A percentile compares a stretch with the other conserved stretches of the same genome.
Evolutionary conservation across 2,329 filamentous ascomycete genomes (phyloP).

Genomic region (Aaosphaeria arxii): DNA sequence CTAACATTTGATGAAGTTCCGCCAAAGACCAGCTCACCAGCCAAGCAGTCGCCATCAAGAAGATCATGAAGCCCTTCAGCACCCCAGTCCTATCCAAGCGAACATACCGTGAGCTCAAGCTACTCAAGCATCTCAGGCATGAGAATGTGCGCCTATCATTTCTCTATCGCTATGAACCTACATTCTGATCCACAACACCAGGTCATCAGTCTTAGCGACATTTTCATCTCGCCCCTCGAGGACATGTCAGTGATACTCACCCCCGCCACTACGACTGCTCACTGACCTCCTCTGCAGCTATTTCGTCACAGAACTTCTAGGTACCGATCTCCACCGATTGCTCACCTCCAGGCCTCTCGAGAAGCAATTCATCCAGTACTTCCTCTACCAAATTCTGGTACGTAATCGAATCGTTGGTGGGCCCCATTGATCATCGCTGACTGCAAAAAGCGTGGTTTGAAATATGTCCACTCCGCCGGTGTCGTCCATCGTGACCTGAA

Average conservation of each 20-base stretch:
- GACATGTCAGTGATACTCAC: conserved; percentile 72
- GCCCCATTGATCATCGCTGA: conserved; percentile 15
- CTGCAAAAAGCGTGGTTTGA: conserved; percentile 73
- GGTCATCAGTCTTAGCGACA: conserved; percentile 98
- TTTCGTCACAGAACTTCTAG: conserved; percentile 95
- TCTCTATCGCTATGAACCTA: neutral
- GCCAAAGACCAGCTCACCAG: conserved; percentile 96
- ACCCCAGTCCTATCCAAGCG: conserved; percentile 97
- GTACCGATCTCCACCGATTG: conserved; percentile 92
- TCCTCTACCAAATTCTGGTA: conserved; percentile 98
- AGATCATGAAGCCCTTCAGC: conserved; percentile 99
- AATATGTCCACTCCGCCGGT: conserved; percentile 98
- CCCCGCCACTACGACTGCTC: conserved; percentile 8
- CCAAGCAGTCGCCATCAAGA: conserved; percentile 97
- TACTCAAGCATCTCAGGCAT: conserved; percentile 93
- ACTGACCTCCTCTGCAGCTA: conserved; percentile 58
- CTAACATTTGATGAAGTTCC: conserved; percentile 58
- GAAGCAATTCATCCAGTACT: conserved; percentile 99
- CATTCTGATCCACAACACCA: conserved; percentile 4
- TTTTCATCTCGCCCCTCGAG: conserved; percentile 98
- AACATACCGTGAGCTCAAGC: conserved; percentile 95
- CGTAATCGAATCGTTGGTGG: conserved; percentile 30
- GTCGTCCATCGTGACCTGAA: conserved; percentile 98
- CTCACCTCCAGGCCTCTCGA: conserved; percentile 93
- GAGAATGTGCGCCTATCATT: conserved; percentile 70